Evolutionary conservation across 208 protist species (phyloP), one percentile per base, ranked within the genome.

Genomic region (Trypanosoma caninum): DNA sequence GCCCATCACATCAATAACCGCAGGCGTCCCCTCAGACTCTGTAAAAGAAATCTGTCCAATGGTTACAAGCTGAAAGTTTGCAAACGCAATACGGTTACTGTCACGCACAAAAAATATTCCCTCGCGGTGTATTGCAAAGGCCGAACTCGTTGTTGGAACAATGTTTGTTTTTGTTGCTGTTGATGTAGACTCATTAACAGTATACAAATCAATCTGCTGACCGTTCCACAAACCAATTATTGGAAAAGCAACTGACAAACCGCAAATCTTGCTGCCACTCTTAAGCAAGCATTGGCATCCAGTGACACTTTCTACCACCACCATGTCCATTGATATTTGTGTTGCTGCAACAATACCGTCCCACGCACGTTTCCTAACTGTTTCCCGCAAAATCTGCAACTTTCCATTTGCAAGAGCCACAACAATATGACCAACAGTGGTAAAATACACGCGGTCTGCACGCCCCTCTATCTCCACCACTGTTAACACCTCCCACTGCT

Each of bases 201-300:
- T 81, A 72, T 92, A 96, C 16, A 96, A 51, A 54, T 93, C 86
- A 45, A 96, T 93, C 69, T 93, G 80, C 18, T 76, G 76, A 30
- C 86, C 89, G 52, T 78, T 89, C 87, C 88, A 97, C n/a, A 95
- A 62, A 9, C 81, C 87, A 52, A 97, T 91, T 54, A 85, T 79
- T 3, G 90, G 86, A 54, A 93, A 93, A 11, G 80, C 72, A 37
- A 93, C 78, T 35, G 84, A 89, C 20, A 97, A 33, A 20, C 87
- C 93, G 33, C 80, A 74, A 52, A 96, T 75, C 50, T 82, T 90
- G 48, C 60, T 76, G 27, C 62, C 76, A 60, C 80, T 94, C 46
- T 79, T 76, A 23, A 94, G 65, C 28, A 92, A 74, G 58, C 90
- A 90, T 66, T 93, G 85, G 69, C 84, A 91, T 16, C 84, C 84